Percentiles rank a stretch among this genome's conserved stretches.
phyloP scores from a whole-genome alignment of 106 monocot species.

The Platanthera zijinensis region DNA sequence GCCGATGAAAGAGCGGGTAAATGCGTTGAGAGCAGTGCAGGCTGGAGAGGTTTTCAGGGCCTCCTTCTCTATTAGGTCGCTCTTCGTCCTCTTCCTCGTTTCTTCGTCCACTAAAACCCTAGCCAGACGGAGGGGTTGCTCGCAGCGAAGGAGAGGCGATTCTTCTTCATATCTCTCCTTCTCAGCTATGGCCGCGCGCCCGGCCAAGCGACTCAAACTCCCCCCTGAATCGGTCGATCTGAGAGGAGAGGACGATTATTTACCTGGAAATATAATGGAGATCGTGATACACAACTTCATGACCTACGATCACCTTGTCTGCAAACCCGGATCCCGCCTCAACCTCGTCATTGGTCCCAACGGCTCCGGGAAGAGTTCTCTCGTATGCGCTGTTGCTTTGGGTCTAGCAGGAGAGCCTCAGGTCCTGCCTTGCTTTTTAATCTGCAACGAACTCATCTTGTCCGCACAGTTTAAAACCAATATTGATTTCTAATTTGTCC shows the following conservation, averaged over 20 bases:
- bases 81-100: no score
- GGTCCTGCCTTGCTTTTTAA: conserved; percentile 20
- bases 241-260: conserved; percentile 75
- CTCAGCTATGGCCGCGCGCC: conserved; percentile 11
- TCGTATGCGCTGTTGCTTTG: conserved; percentile 94
- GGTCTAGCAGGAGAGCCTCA: conserved; percentile 91
- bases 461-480: conserved; percentile 1
- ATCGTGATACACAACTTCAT: conserved; percentile 97
- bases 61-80: no score
- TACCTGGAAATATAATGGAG: conserved; percentile 94
- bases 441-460: not conserved
- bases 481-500: not conserved
- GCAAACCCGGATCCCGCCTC: conserved; percentile 82
- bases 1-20: no score
- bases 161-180: not conserved
- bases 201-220: conserved; percentile 17
- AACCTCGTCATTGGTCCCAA: conserved; percentile 96
- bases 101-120: not conserved
- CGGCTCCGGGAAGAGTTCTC: conserved; percentile 95
- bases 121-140: not conserved
- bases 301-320: conserved; percentile 90
- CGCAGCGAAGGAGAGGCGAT: not conserved
- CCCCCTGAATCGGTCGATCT: not conserved
- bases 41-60: no score
- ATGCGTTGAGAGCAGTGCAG: no score